Evolutionary conservation across 768 basidiomycete genomes (phyloP).

Genomic region (Russula griseocarnosa): DNA sequence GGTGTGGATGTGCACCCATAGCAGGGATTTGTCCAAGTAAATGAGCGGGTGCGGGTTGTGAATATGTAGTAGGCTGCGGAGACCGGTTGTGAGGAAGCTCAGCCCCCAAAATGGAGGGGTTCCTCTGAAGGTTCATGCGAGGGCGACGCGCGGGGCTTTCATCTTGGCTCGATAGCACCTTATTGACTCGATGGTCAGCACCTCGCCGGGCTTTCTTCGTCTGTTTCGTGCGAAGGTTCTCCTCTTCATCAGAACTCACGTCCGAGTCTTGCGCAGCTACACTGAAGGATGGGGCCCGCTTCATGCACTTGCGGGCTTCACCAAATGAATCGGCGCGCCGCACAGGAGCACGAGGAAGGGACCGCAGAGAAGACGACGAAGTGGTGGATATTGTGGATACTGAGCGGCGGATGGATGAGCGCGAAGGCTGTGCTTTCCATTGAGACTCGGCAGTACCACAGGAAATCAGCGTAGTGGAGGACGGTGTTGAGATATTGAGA

Average conservation of each 20-base stretch:
- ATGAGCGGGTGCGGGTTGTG: constrained; percentile 20
- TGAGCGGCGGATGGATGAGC: constrained; percentile 17
- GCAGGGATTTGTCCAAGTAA: constrained; percentile 33
- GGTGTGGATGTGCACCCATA: constrained; percentile 37
- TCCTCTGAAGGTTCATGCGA: constrained; percentile 21
- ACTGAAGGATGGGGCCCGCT: constrained; percentile 27
- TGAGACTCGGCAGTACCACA: constrained; percentile 15
- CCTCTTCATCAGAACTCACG: constrained; percentile 25
- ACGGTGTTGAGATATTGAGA: constrained; percentile 34
- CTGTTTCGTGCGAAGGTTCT: constrained; percentile 22
- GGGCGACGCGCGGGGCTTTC: constrained; percentile 14
- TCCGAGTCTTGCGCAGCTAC: constrained; percentile 18
- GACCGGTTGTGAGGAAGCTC: constrained; percentile 25
- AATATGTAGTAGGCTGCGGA: background rate
- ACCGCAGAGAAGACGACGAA: constrained; percentile 25
- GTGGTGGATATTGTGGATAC: constrained; percentile 23
- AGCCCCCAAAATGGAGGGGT: constrained; percentile 26
- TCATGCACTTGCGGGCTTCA: constrained; percentile 21
- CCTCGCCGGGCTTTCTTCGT: constrained; percentile 27
- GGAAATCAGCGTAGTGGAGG: constrained; percentile 28
- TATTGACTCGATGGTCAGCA: constrained; percentile 8
- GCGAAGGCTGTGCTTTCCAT: constrained; percentile 21
- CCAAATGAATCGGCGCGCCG: constrained; percentile 26
- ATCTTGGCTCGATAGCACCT: constrained; percentile 11
- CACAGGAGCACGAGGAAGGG: constrained; percentile 13